phyloP scores from a whole-genome alignment of 805 yeast genomes.

The Yarrowia phangngaensis region DNA sequence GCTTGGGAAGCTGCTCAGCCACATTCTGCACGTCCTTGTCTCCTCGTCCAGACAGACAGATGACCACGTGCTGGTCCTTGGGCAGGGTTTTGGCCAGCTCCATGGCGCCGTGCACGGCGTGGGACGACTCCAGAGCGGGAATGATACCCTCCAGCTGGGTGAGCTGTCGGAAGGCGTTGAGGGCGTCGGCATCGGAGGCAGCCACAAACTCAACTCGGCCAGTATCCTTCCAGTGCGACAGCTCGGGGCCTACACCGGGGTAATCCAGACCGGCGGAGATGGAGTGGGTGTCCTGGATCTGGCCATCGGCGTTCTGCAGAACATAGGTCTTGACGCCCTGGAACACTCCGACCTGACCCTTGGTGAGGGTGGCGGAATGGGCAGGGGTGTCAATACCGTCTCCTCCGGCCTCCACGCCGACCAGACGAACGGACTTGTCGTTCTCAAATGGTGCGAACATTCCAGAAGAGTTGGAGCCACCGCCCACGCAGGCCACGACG shows the following conservation, averaged over 20 bases:
- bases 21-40: slow-evolving; percentile 98
- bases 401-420: slow-evolving; percentile 99
- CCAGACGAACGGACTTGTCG: slow-evolving; percentile 67
- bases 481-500: slow-evolving; percentile 98
- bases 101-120: slow-evolving; percentile 89
- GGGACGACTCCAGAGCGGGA: slow-evolving; percentile 97
- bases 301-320: slow-evolving; percentile 88
- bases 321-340: slow-evolving; percentile 96
- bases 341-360: slow-evolving; percentile 93
- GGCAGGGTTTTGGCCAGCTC: slow-evolving; percentile 80
- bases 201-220: slow-evolving; percentile 90
- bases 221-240: slow-evolving; percentile 89
- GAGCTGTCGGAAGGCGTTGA: slow-evolving; percentile 80
- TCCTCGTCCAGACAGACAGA: slow-evolving; percentile 96
- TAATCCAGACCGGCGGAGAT: slow-evolving; percentile 98
- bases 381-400: slow-evolving; percentile 84
- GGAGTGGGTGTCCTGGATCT: slow-evolving; percentile 95
- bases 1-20: slow-evolving; percentile 84
- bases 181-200: slow-evolving; percentile 93
- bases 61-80: slow-evolving; percentile 74
- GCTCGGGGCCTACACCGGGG: slow-evolving; percentile 99
- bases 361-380: slow-evolving; percentile 95
- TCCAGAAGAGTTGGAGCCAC: slow-evolving; percentile 97
- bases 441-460: slow-evolving; percentile 91
- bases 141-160: slow-evolving; percentile 96